A percentile compares a stretch with the other conserved stretches of the same genome.
Evolutionary conservation across 176 grass and related monocot genomes (phyloP).

Genomic region (Secale cereale): DNA sequence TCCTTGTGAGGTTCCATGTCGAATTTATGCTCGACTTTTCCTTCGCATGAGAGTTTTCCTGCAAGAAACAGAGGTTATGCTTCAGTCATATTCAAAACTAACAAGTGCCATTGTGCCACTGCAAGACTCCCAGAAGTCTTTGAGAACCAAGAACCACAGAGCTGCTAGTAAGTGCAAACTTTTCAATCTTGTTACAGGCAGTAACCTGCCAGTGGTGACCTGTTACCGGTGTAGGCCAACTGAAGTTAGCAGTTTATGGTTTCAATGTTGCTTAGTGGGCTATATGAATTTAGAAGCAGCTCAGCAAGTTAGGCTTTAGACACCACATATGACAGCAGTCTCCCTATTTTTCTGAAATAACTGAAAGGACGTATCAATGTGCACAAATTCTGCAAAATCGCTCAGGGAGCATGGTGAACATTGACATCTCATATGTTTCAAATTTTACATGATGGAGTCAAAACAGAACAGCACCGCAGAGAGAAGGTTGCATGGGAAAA

Average conservation of each 20-base stretch:
- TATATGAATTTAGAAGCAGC: neutral
- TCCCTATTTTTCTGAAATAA: neutral
- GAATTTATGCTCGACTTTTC: slow-evolving; percentile 89
- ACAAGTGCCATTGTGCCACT: neutral
- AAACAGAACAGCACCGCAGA: neutral
- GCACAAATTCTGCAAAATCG: neutral
- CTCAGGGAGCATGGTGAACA: neutral
- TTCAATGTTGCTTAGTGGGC: neutral
- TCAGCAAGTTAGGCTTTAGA: neutral
- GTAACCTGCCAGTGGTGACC: neutral
- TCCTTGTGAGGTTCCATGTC: slow-evolving; percentile 92
- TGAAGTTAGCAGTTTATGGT: neutral
- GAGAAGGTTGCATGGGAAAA: neutral
- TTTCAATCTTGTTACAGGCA: neutral
- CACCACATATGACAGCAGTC: neutral
- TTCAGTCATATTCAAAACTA: neutral
- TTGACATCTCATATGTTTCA: neutral
- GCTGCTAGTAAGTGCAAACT: neutral
- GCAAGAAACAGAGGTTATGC: neutral
- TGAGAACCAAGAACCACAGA: neutral
- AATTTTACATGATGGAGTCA: neutral
- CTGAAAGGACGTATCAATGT: neutral
- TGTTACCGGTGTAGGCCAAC: slow-evolving; percentile 1
- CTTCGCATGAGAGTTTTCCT: slow-evolving; percentile 84
- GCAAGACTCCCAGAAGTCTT: neutral